phyloP scores from a whole-genome alignment of 2,329 filamentous ascomycete genomes.

The Coniella lustricola region DNA sequence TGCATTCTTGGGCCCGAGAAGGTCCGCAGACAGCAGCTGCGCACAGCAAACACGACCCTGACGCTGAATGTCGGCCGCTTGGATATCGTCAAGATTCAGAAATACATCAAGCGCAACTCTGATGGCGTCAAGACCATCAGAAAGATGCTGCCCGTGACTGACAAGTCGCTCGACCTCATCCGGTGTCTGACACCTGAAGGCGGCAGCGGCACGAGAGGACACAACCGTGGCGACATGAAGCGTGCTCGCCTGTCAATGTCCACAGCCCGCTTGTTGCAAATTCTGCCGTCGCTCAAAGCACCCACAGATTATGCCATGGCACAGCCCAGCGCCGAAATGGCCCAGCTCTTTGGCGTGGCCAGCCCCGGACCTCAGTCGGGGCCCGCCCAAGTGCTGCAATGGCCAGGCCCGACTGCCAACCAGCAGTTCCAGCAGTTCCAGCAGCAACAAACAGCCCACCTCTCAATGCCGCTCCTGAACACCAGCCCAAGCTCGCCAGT shows the following conservation, averaged over 20 bases:
- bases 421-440: constrained; percentile 1
- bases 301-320: too few relatives aligned
- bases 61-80: background rate
- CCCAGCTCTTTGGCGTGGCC: background rate
- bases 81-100: constrained; percentile 10
- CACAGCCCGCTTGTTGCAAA: background rate
- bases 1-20: background rate
- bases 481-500: background rate
- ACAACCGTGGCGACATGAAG: background rate
- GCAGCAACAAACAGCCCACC: background rate
- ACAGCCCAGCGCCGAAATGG: background rate
- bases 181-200: constrained; percentile 5
- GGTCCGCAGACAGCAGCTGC: too few relatives aligned
- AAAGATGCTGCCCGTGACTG: constrained; percentile 1
- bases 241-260: constrained; percentile 6
- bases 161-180: constrained; percentile 9
- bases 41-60: background rate
- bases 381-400: too few relatives aligned
- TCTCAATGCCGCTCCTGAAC: background rate
- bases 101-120: constrained; percentile 14
- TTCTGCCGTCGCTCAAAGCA: too few relatives aligned
- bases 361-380: too few relatives aligned
- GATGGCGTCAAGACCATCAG: constrained; percentile 2
- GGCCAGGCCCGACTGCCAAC: too few relatives aligned
- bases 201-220: constrained; percentile 1